Conservation (phyloP, 75 land plant genomes). For the Sequoia sempervirens region DNA sequence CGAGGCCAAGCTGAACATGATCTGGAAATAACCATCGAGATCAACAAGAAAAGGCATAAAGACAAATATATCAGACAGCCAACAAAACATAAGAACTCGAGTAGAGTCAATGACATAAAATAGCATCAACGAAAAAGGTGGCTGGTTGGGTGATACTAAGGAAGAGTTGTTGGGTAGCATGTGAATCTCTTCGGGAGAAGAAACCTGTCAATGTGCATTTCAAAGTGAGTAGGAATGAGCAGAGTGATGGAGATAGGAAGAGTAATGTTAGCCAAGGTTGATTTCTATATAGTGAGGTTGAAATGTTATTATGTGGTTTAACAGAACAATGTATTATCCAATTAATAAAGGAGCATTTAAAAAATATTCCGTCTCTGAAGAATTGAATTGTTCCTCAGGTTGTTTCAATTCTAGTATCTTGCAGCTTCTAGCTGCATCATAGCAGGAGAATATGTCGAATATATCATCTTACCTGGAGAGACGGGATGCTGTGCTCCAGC, state of each 20-base stretch:
- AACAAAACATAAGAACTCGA: too few relatives aligned
- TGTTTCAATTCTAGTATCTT: conserved; percentile 6
- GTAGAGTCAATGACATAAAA: too few relatives aligned
- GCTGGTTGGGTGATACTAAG: too few relatives aligned
- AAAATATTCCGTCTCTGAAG: not conserved
- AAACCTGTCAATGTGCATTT: too few relatives aligned
- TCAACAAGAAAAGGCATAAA: too few relatives aligned
- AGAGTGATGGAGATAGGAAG: not conserved
- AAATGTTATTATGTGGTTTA: not conserved
- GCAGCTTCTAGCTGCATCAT: conserved; percentile 59
- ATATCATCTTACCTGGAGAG: conserved; percentile 35
- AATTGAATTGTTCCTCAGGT: not conserved
- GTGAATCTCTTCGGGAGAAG: too few relatives aligned
- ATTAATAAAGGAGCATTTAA: not conserved
- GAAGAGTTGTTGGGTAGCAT: too few relatives aligned
- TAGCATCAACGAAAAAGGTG: too few relatives aligned
- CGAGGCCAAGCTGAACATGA: too few relatives aligned
- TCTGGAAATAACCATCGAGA: too few relatives aligned
- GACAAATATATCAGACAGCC: too few relatives aligned
- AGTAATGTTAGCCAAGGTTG: not conserved
- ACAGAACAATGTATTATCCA: not conserved
- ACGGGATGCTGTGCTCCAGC: conserved; percentile 37
- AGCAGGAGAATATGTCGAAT: conserved; percentile 23
- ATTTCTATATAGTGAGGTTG: not conserved
- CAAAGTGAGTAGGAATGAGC: too few relatives aligned